Evolutionary conservation across 2,329 filamentous ascomycete species (phyloP).

Genomic region (Beauveria pseudobassiana): DNA sequence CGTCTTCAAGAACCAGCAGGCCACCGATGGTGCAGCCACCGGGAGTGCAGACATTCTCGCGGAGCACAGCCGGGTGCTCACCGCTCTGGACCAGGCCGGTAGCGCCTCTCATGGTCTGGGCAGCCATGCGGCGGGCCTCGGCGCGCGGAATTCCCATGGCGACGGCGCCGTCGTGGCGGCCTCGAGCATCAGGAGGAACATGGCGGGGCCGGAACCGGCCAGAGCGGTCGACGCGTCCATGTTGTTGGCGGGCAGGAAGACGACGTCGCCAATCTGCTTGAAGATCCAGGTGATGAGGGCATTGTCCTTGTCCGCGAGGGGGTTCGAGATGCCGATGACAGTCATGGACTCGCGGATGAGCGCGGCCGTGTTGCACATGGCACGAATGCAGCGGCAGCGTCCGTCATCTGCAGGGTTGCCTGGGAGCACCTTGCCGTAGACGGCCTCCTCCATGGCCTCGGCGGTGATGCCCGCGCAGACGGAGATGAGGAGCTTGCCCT

Average conservation of each 20-base stretch:
- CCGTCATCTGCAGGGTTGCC: constrained; percentile 38
- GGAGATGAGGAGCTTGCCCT: constrained; percentile 73
- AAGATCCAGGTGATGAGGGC: constrained; percentile 69
- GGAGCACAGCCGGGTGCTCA: constrained; percentile 67
- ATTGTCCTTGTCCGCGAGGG: constrained; percentile 45
- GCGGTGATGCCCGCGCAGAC: constrained; percentile 73
- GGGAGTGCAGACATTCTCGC: constrained; percentile 70
- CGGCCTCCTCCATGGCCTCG: constrained; percentile 55
- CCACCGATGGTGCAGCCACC: constrained; percentile 74
- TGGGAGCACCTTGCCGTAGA: constrained; percentile 50
- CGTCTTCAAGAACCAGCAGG: constrained; percentile 66
- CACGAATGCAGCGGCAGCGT: constrained; percentile 61
- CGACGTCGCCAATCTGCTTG: constrained; percentile 62
- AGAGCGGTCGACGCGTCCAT: constrained; percentile 72
- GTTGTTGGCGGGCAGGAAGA: constrained; percentile 55
- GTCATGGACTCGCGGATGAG: constrained; percentile 77
- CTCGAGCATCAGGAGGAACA: constrained; percentile 69
- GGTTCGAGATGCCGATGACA: constrained; percentile 58
- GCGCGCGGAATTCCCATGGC: constrained; percentile 68
- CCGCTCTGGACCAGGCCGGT: constrained; percentile 61
- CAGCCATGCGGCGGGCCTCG: constrained; percentile 70
- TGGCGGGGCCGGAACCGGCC: constrained; percentile 67
- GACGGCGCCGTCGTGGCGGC: constrained; percentile 67
- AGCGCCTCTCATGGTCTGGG: constrained; percentile 70
- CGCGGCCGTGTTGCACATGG: constrained; percentile 79